These are phyloP conservation scores for Blastocystis sp. DNA, from an alignment of 352 stramenopile genomes.

Conservation along the genomic window DNA sequence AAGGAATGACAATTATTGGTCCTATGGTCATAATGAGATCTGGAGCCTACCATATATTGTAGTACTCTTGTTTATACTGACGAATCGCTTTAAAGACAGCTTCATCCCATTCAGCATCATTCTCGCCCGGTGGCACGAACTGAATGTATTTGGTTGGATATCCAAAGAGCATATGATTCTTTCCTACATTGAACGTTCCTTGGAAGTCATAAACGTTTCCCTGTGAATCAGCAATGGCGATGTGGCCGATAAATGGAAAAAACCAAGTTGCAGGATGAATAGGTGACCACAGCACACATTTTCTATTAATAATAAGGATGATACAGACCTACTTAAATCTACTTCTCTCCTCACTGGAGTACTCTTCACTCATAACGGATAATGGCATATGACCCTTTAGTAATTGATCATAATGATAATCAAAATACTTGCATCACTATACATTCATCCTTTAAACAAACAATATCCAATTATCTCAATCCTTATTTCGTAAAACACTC, in stretches of 20 bases:
- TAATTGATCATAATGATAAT: not conserved
- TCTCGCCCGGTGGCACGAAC: not conserved
- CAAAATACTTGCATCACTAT: not conserved
- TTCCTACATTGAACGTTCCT: slow-evolving; percentile 25
- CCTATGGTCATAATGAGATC: not conserved
- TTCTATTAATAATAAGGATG: not conserved
- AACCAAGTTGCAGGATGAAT: slow-evolving; percentile 23
- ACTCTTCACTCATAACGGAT: not conserved
- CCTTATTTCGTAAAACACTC: slow-evolving; percentile 33
- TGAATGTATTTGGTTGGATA: slow-evolving; percentile 26
- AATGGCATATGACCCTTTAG: not conserved
- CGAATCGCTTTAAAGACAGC: slow-evolving; percentile 14
- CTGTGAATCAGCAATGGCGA: slow-evolving; percentile 53
- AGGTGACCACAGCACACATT: slow-evolving; percentile 48
- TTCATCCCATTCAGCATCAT: slow-evolving; percentile 40
- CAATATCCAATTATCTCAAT: not conserved
- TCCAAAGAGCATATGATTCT: slow-evolving; percentile 58
- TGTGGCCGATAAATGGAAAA: slow-evolving; percentile 25
- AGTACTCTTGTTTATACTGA: slow-evolving; percentile 31
- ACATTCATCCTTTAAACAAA: not conserved
- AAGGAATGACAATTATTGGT: slow-evolving; percentile 57
- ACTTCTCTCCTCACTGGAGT: not conserved
- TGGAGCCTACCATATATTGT: slow-evolving; percentile 8
- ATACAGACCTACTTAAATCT: not conserved
- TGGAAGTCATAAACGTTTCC: slow-evolving; percentile 64